Conservation (phyloP, 495 filamentous ascomycete genomes). For the Aspergillus sclerotiicarbonarius region DNA sequence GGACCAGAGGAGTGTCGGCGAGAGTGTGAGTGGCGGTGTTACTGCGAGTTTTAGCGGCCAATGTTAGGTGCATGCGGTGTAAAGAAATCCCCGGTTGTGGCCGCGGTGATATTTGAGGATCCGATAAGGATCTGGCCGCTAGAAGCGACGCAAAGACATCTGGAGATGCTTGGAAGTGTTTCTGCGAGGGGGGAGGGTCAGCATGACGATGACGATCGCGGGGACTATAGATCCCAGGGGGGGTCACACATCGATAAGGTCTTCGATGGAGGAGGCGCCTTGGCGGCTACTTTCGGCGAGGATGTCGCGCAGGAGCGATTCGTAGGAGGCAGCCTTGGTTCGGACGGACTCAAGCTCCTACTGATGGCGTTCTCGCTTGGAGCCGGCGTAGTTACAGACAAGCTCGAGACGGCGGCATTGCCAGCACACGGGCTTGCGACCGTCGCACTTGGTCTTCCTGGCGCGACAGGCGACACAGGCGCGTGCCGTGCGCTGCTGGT, state of each 20-base stretch:
- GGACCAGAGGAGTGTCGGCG: constrained; percentile 13
- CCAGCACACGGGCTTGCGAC: constrained; percentile 25
- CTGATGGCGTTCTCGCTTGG: constrained; percentile 16
- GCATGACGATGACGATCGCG: not conserved
- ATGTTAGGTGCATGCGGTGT: constrained; percentile 18
- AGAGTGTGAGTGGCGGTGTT: constrained; percentile 9
- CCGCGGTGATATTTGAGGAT: constrained; percentile 9
- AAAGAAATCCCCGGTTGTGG: constrained; percentile 17
- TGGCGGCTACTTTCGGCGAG: constrained; percentile 7
- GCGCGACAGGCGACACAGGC: constrained; percentile 42
- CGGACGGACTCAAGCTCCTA: constrained; percentile 9
- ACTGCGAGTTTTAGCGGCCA: constrained; percentile 2
- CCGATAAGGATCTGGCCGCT: constrained; percentile 10
- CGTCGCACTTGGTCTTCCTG: constrained; percentile 43
- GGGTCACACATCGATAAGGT: constrained; percentile 11
- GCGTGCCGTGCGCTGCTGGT: constrained; percentile 22
- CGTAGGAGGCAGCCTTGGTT: constrained; percentile 10
- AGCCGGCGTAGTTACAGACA: constrained; percentile 16
- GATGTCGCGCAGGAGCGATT: constrained; percentile 16
- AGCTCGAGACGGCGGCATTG: constrained; percentile 9
- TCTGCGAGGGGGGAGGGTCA: constrained; percentile 4
- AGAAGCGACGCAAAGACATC: constrained; percentile 13
- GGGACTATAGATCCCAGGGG: not conserved
- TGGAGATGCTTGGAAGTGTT: constrained; percentile 11
- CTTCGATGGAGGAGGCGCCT: constrained; percentile 7